These are phyloP conservation scores for Geosmithia morbida DNA, from an alignment of 2,329 filamentous ascomycete species.

Conservation along the genomic window DNA sequence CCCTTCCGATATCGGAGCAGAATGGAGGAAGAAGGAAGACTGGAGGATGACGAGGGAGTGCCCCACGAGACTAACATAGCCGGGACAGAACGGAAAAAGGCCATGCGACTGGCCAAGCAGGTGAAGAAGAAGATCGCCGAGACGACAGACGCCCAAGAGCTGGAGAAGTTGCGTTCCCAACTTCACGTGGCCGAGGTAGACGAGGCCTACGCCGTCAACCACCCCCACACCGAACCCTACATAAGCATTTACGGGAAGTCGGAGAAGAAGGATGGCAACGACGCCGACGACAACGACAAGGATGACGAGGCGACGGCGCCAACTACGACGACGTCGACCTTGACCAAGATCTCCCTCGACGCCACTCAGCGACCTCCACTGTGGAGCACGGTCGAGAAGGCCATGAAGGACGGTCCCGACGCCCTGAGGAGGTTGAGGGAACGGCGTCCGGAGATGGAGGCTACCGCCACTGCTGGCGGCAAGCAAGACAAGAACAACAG, in stretches of 20 bases:
- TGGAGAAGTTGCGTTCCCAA: slow-evolving; percentile 33
- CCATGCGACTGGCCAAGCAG: slow-evolving; percentile 50
- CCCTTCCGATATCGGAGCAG: too few relatives aligned
- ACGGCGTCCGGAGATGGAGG: slow-evolving; percentile 18
- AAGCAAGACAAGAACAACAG: not conserved
- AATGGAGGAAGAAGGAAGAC: too few relatives aligned
- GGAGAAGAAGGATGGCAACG: slow-evolving; percentile 21
- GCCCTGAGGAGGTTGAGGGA: slow-evolving; percentile 42
- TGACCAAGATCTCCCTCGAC: slow-evolving; percentile 49
- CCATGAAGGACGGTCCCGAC: slow-evolving; percentile 39
- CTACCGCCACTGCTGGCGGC: not conserved
- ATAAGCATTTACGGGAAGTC: slow-evolving; percentile 39
- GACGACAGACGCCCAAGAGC: slow-evolving; percentile 34
- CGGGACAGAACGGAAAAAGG: slow-evolving; percentile 58
- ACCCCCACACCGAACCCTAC: slow-evolving; percentile 57
- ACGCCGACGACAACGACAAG: slow-evolving; percentile 16
- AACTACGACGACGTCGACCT: slow-evolving; percentile 17
- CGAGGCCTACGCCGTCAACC: slow-evolving; percentile 60
- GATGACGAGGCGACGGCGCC: slow-evolving; percentile 22
- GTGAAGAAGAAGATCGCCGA: slow-evolving; percentile 42
- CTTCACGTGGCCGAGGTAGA: slow-evolving; percentile 61
- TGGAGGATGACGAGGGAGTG: too few relatives aligned
- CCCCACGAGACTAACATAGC: not conserved
- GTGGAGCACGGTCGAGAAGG: slow-evolving; percentile 53
- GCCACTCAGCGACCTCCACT: slow-evolving; percentile 40